Evolutionary conservation across 768 basidiomycete genomes (phyloP), one percentile per base, ranked within the genome.

Genomic region (Kwoniella pini): DNA sequence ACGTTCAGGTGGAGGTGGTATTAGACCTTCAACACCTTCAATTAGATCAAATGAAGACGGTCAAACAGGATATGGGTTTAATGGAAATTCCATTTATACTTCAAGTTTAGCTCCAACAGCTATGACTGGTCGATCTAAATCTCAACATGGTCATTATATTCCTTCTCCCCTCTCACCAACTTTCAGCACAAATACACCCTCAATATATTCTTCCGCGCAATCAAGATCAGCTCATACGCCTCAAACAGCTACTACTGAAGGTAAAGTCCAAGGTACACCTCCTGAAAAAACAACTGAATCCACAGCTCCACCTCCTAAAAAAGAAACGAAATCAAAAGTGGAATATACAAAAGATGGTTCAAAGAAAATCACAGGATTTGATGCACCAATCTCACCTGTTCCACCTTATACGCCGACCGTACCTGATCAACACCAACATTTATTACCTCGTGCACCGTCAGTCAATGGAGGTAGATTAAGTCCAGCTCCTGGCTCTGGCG

Each of bases 111-210:
- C 40, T 26, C 52, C 52, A 36, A 46, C 33, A 3, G 45, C 43
- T 30, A 27, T 31, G 46, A 54, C 50, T 38, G 63, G 57, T 40
- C 55, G 68, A 38, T 59, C 64, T 2, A 59, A 48, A 55, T 64
- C 67, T 1, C 40, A 48, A 27, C 61, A 59, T 40, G 36, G 57
- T n/a, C 48, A 65, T 24, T 68, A 75, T 40, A 43, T 62, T 26
- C 66, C 60, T n/a, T 71, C 72, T 7, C 74, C 74, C 2, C 53
- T 75, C 0, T 72, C 74, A 26, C 74, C 74, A 1, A 68, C 69
- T 3, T 72, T 71, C 55, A 44, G 50, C 31, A 43, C 1, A 15
- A 42, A 17, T 53, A 54, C 38, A 4, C 62, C 56, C 6, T 66
- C 66, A 1, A 27, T 45, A 7, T 49, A 58, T 22, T 31, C 62